Evolutionary conservation across 1,139 yeast species (phyloP).

Genomic region (Blastobotrys apis): DNA sequence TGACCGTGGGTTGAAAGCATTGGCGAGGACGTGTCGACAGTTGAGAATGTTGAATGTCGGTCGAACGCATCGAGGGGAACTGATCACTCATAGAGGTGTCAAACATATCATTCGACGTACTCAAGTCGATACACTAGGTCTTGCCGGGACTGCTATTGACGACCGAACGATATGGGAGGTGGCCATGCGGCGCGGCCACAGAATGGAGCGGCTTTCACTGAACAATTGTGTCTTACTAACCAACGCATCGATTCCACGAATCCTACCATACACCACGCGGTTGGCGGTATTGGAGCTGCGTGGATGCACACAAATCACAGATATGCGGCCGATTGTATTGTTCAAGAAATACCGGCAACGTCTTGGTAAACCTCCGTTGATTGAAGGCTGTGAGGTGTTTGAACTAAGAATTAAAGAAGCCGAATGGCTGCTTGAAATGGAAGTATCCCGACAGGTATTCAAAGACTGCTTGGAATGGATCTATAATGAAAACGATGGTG

Average conservation of each 20-base stretch:
- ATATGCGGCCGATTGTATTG: constrained; percentile 60
- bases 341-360: constrained; percentile 61
- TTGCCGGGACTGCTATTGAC: constrained; percentile 81
- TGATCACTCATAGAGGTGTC: constrained; percentile 68
- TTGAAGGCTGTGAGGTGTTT: constrained; percentile 73
- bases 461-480: constrained; percentile 36
- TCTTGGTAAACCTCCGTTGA: constrained; percentile 50
- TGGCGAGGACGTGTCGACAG: constrained; percentile 56
- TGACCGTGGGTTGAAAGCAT: constrained; percentile 65
- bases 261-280: constrained; percentile 55
- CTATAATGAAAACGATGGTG: constrained; percentile 31
- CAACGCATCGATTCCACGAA: constrained; percentile 61
- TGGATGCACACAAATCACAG: constrained; percentile 52
- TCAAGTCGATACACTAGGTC: constrained; percentile 65
- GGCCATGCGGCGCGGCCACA: constrained; percentile 53
- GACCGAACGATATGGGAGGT: constrained; percentile 80
- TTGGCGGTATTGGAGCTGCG: constrained; percentile 76
- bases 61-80: constrained; percentile 63
- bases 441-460: constrained; percentile 41
- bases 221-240: constrained; percentile 70
- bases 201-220: constrained; percentile 64
- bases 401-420: constrained; percentile 57
- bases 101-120: constrained; percentile 53
- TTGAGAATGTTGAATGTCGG: constrained; percentile 69
- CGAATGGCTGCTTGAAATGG: constrained; percentile 56